Base-by-base conservation (phyloP, 2,329 filamentous ascomycete species). In the Xylariaceae sp. region DNA sequence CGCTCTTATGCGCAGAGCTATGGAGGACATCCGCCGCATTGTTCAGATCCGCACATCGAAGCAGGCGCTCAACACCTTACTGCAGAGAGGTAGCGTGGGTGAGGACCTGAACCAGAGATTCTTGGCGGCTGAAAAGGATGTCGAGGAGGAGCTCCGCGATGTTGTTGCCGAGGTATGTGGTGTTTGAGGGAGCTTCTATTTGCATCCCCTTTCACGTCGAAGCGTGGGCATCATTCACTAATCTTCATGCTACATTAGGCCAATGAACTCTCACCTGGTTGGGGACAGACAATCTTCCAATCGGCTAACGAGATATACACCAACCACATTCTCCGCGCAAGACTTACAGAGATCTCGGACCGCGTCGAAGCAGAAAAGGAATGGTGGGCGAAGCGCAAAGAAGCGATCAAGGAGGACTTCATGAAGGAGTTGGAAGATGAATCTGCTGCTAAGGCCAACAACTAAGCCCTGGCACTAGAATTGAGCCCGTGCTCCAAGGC, bases 71-170 rank as follows among this genome's bases (percentile, higher is more conserved):
- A 88, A 88, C 71, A 83, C 87, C 23, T 78, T 99, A 66, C 76
- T 97, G 68, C 91, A 96, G 76, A 83, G 91, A 64, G 94, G 94
- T 53, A 96, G 91, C 70, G 92, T 99, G 1, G 93, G 94, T 11
- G 94, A 99, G 73, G 94, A 99, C 74, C 76, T 99, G 67, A 96
- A 92, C 89, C 90, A 97, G 78, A 83, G 93, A 45, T 96, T 97
- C 75, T 77, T 87, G 75, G 84, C 91, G 54, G 94, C 93, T 0
- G 94, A 99, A 82, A 92, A 95, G 78, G 94, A 99, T 77, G 95
- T 97, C 80, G 92, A 99, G 77, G 90, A 92, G 67, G 94, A 99
- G 77, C 81, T 99, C 62, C 85, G 90, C 69, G 94, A 99, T 75
- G 93, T 97, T 23, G 92, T 97, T 39, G 84, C 87, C 68, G 93